Base-by-base conservation (phyloP, 345 rosid genomes). In the Triadica sebifera region DNA sequence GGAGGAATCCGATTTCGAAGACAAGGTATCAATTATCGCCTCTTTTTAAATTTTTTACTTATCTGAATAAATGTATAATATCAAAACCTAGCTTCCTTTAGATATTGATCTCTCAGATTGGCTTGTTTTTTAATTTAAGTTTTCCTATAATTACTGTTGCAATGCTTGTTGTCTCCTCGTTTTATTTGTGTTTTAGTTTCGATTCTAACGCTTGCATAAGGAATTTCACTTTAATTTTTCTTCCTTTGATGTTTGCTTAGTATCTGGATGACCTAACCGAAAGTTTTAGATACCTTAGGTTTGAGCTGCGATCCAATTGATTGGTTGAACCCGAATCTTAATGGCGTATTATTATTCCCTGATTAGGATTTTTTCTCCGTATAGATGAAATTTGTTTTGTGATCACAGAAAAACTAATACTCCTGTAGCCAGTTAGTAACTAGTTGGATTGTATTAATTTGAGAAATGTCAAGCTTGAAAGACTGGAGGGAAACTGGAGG, bases 1-100 rank as follows among this genome's bases (percentile, higher is more conserved):
- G 97, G 95, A 94, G 75, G 77, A 74, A 22, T 65, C 70, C 71
- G 77, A 74, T 52, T 65, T 52, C 34, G 71, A 74, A 53, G 77
- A 74, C 29, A 65, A 55, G 71, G 77, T 74, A 59, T 52, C 39
- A 17, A 38, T 51, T 51, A 0, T 49, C 12, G 58, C 39, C 41
- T 46, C 53, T 5, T 29, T 24, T 67, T 6, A 29, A 29, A 29
- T 29, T 29, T 29, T 29, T 29, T 29, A 29, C 34, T 1, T 29
- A 1, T 29, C 34, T 29, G 34, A 29, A 29, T 29, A 29, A 29
- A 29, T 2, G 2, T 29, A 47, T 11, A 15, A 59, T 24, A 12
- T 0, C 5, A 37, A 63, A 11, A 65, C 52, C 69, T 22, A 43
- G 19, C 41, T 65, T 65, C 52, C 20, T 41, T 39, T 41, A 16